Conservation (phyloP, 768 basidiomycete genomes). For the Lactifluus rugatus region DNA sequence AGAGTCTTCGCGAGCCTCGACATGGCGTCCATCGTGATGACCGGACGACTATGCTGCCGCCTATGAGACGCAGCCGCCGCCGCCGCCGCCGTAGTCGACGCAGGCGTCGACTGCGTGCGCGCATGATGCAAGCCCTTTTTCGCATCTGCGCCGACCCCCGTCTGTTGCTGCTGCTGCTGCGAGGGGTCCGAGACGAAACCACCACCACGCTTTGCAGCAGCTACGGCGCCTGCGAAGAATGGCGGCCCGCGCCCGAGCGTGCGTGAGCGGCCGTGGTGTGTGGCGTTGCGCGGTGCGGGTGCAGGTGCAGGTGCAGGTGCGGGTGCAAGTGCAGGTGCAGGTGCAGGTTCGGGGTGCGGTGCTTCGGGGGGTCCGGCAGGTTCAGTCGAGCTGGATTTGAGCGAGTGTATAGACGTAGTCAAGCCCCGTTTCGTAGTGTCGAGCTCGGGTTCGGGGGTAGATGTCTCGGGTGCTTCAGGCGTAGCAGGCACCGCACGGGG, state of each 20-base stretch:
- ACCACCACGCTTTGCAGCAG: constrained; percentile 16
- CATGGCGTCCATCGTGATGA: constrained; percentile 64
- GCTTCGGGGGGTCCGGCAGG: neutral
- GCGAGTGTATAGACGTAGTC: constrained; percentile 49
- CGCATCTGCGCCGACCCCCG: constrained; percentile 22
- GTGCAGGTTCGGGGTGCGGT: constrained; percentile 15
- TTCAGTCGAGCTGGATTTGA: constrained; percentile 23
- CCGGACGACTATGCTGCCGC: constrained; percentile 49
- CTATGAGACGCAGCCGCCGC: constrained; percentile 23
- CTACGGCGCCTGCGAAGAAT: neutral
- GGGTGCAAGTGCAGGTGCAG: constrained; percentile 15
- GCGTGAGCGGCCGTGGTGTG: constrained; percentile 51
- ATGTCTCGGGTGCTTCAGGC: neutral
- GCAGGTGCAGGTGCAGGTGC: constrained; percentile 15
- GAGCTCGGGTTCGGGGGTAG: neutral
- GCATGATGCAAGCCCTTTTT: constrained; percentile 32
- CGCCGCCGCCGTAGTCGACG: constrained; percentile 22
- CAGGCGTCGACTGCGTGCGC: constrained; percentile 61
- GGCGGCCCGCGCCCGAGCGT: constrained; percentile 38
- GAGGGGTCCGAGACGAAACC: constrained; percentile 26
- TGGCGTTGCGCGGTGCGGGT: constrained; percentile 29
- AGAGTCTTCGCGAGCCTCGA: constrained; percentile 57
- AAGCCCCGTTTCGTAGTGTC: constrained; percentile 27
- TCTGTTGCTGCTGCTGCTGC: too few relatives aligned
- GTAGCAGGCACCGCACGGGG: neutral